Evolutionary conservation across 1,284 basidiomycete species (phyloP).

Genomic region (Porodaedalea pini): DNA sequence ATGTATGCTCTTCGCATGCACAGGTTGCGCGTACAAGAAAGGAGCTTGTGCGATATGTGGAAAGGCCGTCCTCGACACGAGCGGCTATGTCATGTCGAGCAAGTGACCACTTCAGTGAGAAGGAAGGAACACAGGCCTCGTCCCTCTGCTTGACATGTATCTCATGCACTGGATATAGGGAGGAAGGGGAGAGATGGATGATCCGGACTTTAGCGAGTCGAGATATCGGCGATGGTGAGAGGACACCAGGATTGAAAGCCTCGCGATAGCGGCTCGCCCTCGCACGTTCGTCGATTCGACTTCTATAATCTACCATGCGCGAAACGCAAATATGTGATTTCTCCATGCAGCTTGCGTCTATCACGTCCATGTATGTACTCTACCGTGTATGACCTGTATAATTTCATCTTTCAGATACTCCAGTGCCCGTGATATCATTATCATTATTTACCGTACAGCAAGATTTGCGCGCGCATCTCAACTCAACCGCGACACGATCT

Average conservation of each 20-base stretch:
- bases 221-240: background rate
- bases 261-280: background rate
- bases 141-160: no score
- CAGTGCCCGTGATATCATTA: background rate
- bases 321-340: background rate
- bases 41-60: constrained; percentile 81
- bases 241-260: background rate
- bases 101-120: no score
- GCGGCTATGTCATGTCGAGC: constrained; percentile 77
- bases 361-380: background rate
- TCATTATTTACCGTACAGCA: background rate
- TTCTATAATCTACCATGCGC: no score
- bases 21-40: constrained; percentile 83
- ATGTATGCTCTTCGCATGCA: background rate
- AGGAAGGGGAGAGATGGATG: no score
- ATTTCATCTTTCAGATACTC: background rate
- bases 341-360: background rate
- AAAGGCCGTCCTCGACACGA: constrained; percentile 76
- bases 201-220: background rate
- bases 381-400: background rate
- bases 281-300: background rate
- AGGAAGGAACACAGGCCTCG: no score
- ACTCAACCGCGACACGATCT: no score
- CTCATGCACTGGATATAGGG: no score
- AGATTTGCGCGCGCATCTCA: background rate